Conservation (phyloP, 352 stramenopile genomes). For the Thalassiosira pacifica region DNA sequence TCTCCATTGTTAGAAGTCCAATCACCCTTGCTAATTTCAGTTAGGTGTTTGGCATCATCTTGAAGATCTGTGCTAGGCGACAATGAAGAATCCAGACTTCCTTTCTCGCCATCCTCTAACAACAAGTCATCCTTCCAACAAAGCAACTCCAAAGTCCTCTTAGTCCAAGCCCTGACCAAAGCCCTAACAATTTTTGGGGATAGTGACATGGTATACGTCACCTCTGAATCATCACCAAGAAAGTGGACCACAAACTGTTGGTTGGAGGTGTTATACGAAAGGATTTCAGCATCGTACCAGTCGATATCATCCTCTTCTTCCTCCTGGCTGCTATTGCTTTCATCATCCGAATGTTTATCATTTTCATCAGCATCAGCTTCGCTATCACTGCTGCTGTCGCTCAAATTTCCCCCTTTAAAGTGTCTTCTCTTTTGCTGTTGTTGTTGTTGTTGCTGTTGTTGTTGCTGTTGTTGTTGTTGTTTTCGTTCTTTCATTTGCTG, state of each 20-base stretch:
- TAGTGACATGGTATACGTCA: conserved; percentile 79
- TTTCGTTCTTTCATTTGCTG: neutral
- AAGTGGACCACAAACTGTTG: conserved; percentile 67
- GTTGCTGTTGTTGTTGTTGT: conserved; percentile 4
- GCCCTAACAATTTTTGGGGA: conserved; percentile 67
- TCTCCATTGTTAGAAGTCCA: no score
- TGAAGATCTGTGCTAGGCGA: conserved; percentile 50
- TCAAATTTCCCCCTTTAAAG: conserved; percentile 22
- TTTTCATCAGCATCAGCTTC: conserved; percentile 10
- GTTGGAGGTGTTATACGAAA: conserved; percentile 47
- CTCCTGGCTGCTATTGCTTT: conserved; percentile 50
- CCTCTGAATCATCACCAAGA: conserved; percentile 69
- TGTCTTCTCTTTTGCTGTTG: neutral
- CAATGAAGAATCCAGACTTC: conserved; percentile 36
- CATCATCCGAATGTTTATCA: no score
- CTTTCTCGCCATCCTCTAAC: conserved; percentile 23
- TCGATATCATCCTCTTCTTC: conserved; percentile 68
- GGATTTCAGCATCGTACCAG: conserved; percentile 83
- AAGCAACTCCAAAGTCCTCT: conserved; percentile 59
- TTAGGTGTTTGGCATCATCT: conserved; percentile 26
- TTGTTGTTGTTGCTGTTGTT: conserved; percentile 7
- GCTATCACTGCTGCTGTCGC: neutral
- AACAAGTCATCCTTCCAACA: conserved; percentile 37
- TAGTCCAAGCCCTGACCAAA: conserved; percentile 73
- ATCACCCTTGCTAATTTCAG: neutral